phyloP scores from a whole-genome alignment of 371 early-diverging fungal genomes.

The Rhizomucor pusillus region DNA sequence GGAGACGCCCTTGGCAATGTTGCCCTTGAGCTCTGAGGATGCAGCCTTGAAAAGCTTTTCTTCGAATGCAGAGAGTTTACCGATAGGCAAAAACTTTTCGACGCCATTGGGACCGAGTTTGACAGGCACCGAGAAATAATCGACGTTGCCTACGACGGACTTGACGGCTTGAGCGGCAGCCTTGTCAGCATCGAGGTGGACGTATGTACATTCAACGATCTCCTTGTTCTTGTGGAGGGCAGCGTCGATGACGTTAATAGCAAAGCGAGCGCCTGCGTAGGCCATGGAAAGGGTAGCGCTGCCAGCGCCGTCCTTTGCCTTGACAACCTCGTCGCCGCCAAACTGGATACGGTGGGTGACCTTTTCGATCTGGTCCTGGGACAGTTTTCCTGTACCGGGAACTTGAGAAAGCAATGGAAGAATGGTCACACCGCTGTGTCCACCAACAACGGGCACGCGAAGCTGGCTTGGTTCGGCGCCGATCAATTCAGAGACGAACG shows the following conservation, averaged over 20 bases:
- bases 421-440: slow-evolving; percentile 91
- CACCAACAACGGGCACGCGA: slow-evolving; percentile 85
- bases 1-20: slow-evolving; percentile 67
- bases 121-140: slow-evolving; percentile 83
- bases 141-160: slow-evolving; percentile 45
- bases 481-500: slow-evolving; percentile 69
- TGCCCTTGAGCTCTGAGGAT: slow-evolving; percentile 75
- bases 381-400: slow-evolving; percentile 50
- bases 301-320: slow-evolving; percentile 85
- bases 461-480: slow-evolving; percentile 52
- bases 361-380: slow-evolving; percentile 69
- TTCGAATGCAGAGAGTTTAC: slow-evolving; percentile 67
- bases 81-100: slow-evolving; percentile 68
- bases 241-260: slow-evolving; percentile 70
- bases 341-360: slow-evolving; percentile 88
- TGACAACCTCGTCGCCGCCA: slow-evolving; percentile 95
- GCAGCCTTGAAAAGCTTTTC: slow-evolving; percentile 66
- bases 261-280: slow-evolving; percentile 87
- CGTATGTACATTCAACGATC: slow-evolving; percentile 77
- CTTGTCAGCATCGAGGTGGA: slow-evolving; percentile 75
- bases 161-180: slow-evolving; percentile 49
- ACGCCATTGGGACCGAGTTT: slow-evolving; percentile 83
- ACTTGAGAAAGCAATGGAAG: slow-evolving; percentile 77
- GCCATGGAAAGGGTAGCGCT: slow-evolving; percentile 93
- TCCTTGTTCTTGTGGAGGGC: slow-evolving; percentile 58